Evolutionary conservation across 106 monocot species (phyloP).

Genomic region (Apostasia ramifera): DNA sequence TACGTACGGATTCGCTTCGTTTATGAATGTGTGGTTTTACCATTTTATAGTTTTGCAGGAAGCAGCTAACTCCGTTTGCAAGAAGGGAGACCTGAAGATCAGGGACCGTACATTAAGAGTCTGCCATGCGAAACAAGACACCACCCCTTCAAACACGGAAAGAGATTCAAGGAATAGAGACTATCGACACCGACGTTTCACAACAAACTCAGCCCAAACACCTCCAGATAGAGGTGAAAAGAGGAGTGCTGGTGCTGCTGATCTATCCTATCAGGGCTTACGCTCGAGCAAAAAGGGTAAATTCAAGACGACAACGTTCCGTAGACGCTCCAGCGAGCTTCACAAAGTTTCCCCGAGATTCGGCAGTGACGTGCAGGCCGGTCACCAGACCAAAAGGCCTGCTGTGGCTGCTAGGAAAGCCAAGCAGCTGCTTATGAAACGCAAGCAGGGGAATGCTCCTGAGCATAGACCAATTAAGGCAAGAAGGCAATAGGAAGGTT

Average conservation of each 20-base stretch:
- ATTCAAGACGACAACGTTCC: constrained; percentile 37
- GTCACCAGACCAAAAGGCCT: constrained; percentile 45
- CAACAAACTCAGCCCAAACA: constrained; percentile 4
- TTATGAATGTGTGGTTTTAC: too few species aligned
- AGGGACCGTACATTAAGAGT: constrained; percentile 72
- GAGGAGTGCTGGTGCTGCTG: constrained; percentile 25
- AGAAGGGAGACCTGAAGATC: constrained; percentile 48
- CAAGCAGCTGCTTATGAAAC: constrained; percentile 52
- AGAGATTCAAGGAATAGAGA: constrained; percentile 3
- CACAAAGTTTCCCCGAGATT: constrained; percentile 6
- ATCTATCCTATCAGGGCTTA: constrained; percentile 74
- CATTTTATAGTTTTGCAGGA: constrained; percentile 33
- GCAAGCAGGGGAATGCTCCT: constrained; percentile 51
- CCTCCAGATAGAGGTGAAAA: constrained; percentile 19
- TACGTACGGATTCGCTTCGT: too few species aligned
- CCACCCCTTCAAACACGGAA: constrained; percentile 30
- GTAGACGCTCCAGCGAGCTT: neutral
- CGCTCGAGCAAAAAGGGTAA: constrained; percentile 67
- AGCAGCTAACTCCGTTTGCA: constrained; percentile 54
- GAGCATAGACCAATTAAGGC: constrained; percentile 45
- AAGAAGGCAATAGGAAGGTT: constrained; percentile 18
- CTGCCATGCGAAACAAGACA: constrained; percentile 61
- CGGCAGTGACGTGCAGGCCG: constrained; percentile 6
- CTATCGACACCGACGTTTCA: constrained; percentile 18
- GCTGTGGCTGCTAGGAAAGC: constrained; percentile 90